Base-by-base conservation (phyloP, 2,329 filamentous ascomycete genomes). In the Leptographium wingfieldii region DNA sequence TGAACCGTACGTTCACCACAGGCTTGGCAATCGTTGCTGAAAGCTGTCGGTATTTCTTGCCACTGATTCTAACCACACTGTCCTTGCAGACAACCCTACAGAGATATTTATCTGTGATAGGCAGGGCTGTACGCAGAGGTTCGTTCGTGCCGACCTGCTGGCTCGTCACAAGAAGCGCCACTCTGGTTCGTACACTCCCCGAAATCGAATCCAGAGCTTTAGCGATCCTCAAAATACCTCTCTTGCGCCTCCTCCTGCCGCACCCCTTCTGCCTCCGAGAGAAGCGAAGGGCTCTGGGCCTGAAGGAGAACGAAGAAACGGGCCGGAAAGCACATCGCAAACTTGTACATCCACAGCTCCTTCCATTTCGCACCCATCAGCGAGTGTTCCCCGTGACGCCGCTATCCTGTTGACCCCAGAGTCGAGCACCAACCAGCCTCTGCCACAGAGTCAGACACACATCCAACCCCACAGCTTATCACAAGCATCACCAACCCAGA, bases 41-140 rank as follows among this genome's bases (percentile, higher is more conserved):
- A 14, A 40, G 38, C 29, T 49, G 56, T 59, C 53, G 60, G 53
- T 5, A 5, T 60, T 56, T 56, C 40, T 25, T 35, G n/a, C 56
- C 59, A 12, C 56, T 61, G 19, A 46, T 64, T 59, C 59, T 49
- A 12, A 43, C 55, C 31, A 25, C 19, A 29, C 31, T 16, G 6
- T 2, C 54, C 57, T 58, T 60, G 33, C 65, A 90, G 88, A 94
- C 73, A 83, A 83, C 53, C 88, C 88, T 35, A 90, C 89, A 72
- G 85, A 89, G 68, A 90, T 92, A 65, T 92, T 87, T 71, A 77
- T 77, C 60, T 94, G 89, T 74, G 86, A 91, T 70, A 83, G 88
- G 60, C 81, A 83, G 10, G 86, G 84, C 62, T 94, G 89, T 72
- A 80, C 83, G 60, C 85, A 89, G 62, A 81, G 83, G 63, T 94